phyloP scores from a whole-genome alignment of 192 early-diverging fungal genomes.

The Lunasporangiospora selenospora region DNA sequence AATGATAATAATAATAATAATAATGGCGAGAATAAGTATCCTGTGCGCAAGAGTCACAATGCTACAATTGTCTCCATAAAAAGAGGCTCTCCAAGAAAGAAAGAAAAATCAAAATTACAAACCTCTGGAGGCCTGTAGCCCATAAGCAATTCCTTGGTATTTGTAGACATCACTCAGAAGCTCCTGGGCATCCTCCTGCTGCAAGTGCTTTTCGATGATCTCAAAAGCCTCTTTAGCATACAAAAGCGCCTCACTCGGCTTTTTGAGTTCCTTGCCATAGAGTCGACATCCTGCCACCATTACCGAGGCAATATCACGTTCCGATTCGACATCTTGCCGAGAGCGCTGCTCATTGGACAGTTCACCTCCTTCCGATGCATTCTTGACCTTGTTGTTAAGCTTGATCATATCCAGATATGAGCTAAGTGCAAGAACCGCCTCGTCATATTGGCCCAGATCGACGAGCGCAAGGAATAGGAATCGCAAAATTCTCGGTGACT shows the following conservation, averaged over 20 bases:
- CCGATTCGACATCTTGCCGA: conserved; percentile 31
- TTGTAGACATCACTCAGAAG: conserved; percentile 30
- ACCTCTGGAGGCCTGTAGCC: conserved; percentile 30
- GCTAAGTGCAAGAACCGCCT: conserved; percentile 72
- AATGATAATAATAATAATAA: too few species aligned
- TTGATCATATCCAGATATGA: conserved; percentile 67
- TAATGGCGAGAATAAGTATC: too few species aligned
- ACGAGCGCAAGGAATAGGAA: conserved; percentile 67
- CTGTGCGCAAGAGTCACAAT: too few species aligned
- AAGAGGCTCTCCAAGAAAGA: too few species aligned
- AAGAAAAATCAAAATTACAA: background rate
- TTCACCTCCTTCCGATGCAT: conserved; percentile 3
- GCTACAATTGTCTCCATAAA: too few species aligned
- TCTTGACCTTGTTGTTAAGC: conserved; percentile 38
- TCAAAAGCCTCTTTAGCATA: conserved; percentile 18
- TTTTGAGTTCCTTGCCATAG: conserved; percentile 25
- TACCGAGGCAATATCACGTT: conserved; percentile 25
- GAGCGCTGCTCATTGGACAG: conserved; percentile 21
- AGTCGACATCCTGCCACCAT: conserved; percentile 32
- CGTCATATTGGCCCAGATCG: conserved; percentile 72
- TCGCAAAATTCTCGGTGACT: conserved; percentile 71
- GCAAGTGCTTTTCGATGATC: conserved; percentile 26
- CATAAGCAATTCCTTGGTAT: conserved; percentile 28
- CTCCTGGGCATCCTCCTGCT: conserved; percentile 26
- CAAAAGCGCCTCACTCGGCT: conserved; percentile 7